Evolutionary conservation across 495 filamentous ascomycete species (phyloP), one percentile per base, ranked within the genome.

Genomic region (Chaetomium tenue): DNA sequence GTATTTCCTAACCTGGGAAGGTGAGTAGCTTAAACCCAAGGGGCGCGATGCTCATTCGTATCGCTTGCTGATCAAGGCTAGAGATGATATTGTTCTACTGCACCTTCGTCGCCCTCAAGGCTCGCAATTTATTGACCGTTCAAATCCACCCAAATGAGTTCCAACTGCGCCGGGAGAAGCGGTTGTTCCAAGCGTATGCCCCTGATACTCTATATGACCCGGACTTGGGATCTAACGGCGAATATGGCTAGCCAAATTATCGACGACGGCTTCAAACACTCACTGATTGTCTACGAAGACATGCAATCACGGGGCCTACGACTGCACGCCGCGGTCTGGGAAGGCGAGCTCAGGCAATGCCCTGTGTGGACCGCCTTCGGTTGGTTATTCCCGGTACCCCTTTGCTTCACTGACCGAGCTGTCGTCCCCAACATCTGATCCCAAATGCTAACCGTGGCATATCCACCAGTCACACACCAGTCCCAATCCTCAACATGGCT

Each of bases 11-110:
- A 84, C 82, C 5, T 86, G 82, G 82, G 83, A 86, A 75, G 81
- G 83, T 82, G 58, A 60, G 75, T 33, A 23, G 18, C 13, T 30
- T 15, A 28, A 42, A 18, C 33, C 9, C n/a, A 2, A 5, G 13
- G 20, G 8, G 15, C 48, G 6, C 4, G 46, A 50, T 23, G 8
- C 46, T 50, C 7, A 3, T n/a, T 9, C 23, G 33, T 26, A 16
- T n/a, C 1, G 5, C 18, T 37, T 25, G 40, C 51, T 57, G 20
- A 61, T 28, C 4, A 5, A 18, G 23, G 0, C 26, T 46, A 82
- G 80, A 83, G 63, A 86, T 96, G 86, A 89, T 92, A 15, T 77
- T 91, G 1, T 94, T 96, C 72, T 90, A 89, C 73, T 88, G 84
- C 74, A 85, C 87, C 0, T 90, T 93, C 68, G 75, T 90, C 28